Base-by-base conservation (phyloP, 441 rosid species). In the Codiaeum variegatum region DNA sequence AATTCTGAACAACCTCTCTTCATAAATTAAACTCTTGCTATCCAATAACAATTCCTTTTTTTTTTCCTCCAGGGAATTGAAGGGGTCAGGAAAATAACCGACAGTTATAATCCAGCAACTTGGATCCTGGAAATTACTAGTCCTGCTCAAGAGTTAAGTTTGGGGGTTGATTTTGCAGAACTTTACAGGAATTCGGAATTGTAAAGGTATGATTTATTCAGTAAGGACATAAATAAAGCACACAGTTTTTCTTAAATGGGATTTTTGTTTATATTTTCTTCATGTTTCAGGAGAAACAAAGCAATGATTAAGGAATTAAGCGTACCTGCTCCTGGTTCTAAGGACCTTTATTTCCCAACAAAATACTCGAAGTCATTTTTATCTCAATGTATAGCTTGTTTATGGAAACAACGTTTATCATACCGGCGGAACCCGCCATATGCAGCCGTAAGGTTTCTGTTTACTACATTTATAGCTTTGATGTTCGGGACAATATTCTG, bases 381-480 rank as follows among this genome's bases (percentile, higher is more conserved):
- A 71, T 78, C 79, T 16, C 98, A 91, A 56, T 88, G 85, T 36
- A 56, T 66, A 67, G 96, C 96, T 79, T 93, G 97, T 75, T 81
- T 88, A 23, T 93, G 98, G 98, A 91, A 88, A 77, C 97, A 91
- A 70, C 82, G 76, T 55, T 84, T 76, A 87, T 93, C 98, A 6
- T 93, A 93, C 67, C 91, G 96, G 97, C 87, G 92, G 19, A 93
- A 93, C 81, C 88, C 97, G 1, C 83, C 85, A 4, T 93, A 93
- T 76, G 88, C 88, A 3, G 97, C 98, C 0, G 90, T 90, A 1
- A 85, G 94, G 60, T 77, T 93, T 56, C 75, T 88, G 67, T 91
- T 91, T 76, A 87, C 97, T 16, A 75, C 82, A 18, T 67, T 83
- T 75, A 86, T 87, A n/a, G 91, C 90, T 16, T 75, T 90, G 67